phyloP scores from a whole-genome alignment of 176 grass and related monocot genomes.

The Canna indica region DNA sequence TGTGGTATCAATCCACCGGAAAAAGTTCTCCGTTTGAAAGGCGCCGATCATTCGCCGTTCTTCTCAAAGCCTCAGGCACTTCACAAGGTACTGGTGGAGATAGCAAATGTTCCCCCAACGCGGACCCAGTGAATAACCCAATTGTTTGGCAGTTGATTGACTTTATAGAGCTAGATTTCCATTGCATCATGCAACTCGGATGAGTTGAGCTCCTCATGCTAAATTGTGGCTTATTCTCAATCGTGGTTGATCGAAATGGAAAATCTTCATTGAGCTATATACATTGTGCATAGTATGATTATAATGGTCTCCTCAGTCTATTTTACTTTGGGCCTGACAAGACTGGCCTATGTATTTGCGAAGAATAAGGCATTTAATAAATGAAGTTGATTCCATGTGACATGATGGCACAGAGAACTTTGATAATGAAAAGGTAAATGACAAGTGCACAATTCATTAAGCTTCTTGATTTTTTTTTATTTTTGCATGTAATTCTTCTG shows the following conservation, averaged over 20 bases:
- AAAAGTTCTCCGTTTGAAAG: conserved; percentile 70
- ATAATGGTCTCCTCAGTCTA: too few species aligned
- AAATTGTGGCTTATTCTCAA: too few species aligned
- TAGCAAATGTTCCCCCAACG: conserved; percentile 37
- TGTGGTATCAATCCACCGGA: conserved; percentile 53
- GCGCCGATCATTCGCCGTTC: conserved; percentile 82
- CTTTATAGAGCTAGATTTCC: not conserved
- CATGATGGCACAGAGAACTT: too few species aligned
- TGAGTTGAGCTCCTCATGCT: not conserved
- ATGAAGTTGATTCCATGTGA: too few species aligned
- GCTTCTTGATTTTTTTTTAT: too few species aligned
- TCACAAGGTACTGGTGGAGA: conserved; percentile 69
- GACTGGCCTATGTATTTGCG: too few species aligned
- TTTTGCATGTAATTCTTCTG: too few species aligned
- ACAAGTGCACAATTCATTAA: too few species aligned
- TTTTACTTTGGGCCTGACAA: too few species aligned
- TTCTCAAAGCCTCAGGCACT: conserved; percentile 91
- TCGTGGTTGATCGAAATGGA: not conserved
- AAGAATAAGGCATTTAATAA: too few species aligned
- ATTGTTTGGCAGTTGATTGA: not conserved
- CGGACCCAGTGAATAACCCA: conserved; percentile 22
- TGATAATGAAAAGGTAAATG: too few species aligned
- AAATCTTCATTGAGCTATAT: not conserved
- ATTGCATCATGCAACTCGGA: not conserved
- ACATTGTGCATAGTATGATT: too few species aligned